These are phyloP conservation scores for Rubroboletus satanas DNA, from an alignment of 768 basidiomycete species.

Conservation along the genomic window DNA sequence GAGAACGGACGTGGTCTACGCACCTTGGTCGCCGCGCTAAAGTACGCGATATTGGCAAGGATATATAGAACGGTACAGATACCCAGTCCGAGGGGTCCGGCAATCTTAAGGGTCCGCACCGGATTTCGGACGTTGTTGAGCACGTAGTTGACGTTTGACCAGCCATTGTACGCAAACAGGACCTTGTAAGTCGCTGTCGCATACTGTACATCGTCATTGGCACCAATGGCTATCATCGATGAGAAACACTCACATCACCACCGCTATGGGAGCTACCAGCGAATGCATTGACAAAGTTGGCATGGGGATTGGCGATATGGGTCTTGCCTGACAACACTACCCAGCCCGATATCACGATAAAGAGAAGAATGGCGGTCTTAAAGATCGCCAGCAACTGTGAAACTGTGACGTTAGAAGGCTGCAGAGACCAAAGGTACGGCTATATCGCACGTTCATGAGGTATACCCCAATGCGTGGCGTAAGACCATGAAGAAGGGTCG, in stretches of 20 bases:
- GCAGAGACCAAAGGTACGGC: background rate
- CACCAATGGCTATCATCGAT: background rate
- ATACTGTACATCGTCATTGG: conserved; percentile 36
- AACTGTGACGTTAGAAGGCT: conserved; percentile 8
- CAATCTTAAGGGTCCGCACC: conserved; percentile 57
- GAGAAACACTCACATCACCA: conserved; percentile 36
- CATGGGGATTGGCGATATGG: conserved; percentile 50
- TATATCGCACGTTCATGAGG: conserved; percentile 50
- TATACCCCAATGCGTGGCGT: conserved; percentile 45
- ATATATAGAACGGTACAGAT: conserved; percentile 52
- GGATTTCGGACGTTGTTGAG: conserved; percentile 45
- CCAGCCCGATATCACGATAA: conserved; percentile 56
- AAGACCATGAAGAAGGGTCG: conserved; percentile 49
- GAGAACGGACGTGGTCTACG: background rate
- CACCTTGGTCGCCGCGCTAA: conserved; percentile 34
- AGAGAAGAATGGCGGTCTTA: conserved; percentile 51
- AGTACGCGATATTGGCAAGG: conserved; percentile 56
- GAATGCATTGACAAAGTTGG: conserved; percentile 57
- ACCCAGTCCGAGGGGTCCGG: conserved; percentile 53
- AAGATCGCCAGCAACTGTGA: conserved; percentile 43
- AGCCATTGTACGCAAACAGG: conserved; percentile 44
- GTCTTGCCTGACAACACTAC: conserved; percentile 59
- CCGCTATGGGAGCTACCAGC: conserved; percentile 50
- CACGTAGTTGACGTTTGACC: conserved; percentile 58
- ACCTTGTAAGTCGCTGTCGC: conserved; percentile 61